Conservation (phyloP, 2,329 filamentous ascomycete species). For the Aureobasidium uvarum region DNA sequence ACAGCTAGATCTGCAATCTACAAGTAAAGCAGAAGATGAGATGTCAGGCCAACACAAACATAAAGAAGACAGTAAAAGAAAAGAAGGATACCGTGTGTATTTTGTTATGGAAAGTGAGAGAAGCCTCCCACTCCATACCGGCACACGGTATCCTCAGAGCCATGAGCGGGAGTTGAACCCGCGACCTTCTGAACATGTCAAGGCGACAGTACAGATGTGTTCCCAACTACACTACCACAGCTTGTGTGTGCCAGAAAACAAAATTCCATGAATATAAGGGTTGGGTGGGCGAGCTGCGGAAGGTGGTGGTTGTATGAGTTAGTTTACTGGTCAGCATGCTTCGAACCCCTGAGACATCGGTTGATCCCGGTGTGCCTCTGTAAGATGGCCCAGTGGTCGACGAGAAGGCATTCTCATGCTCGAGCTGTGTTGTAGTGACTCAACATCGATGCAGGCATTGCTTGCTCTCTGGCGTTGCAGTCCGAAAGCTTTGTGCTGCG, state of each 20-base stretch:
- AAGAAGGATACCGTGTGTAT: too few species aligned
- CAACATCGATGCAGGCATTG: too few species aligned
- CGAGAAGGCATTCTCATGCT: neutral
- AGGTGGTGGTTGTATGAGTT: neutral
- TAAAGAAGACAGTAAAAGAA: too few species aligned
- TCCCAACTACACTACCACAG: neutral
- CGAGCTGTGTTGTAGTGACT: too few species aligned
- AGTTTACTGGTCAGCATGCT: neutral
- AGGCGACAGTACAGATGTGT: neutral
- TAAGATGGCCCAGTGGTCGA: neutral
- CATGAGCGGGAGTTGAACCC: neutral
- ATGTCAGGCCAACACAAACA: too few species aligned
- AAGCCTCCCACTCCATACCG: too few species aligned
- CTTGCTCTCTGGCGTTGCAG: neutral
- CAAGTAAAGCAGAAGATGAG: too few species aligned
- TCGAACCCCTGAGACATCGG: neutral
- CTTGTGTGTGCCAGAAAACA: neutral
- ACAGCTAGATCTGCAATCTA: too few species aligned
- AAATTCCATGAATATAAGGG: neutral
- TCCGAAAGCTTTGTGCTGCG: too few species aligned
- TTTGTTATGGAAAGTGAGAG: too few species aligned
- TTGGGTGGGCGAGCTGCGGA: neutral
- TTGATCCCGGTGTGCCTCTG: neutral
- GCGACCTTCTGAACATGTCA: neutral
- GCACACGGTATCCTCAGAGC: neutral